These are phyloP conservation scores for Mrakia gelida DNA, from an alignment of 768 basidiomycete species.

Conservation along the genomic window DNA sequence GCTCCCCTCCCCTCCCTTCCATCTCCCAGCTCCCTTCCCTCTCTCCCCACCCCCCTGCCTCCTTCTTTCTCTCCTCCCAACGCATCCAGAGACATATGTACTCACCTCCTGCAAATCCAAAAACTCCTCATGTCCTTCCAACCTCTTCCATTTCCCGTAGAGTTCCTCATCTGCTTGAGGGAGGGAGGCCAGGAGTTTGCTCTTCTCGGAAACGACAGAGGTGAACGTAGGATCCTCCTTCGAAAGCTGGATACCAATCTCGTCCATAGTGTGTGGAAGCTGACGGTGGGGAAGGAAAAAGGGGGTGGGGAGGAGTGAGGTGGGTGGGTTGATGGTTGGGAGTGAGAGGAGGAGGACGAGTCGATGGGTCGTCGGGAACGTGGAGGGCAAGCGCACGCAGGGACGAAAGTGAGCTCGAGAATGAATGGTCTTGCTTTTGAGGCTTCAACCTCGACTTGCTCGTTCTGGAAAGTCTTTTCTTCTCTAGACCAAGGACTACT, in stretches of 20 bases:
- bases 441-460: too few species aligned
- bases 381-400: too few species aligned
- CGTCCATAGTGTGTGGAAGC: slow-evolving; percentile 58
- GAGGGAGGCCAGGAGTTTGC: slow-evolving; percentile 75
- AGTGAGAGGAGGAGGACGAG: neutral
- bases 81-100: neutral
- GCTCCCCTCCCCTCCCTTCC: neutral
- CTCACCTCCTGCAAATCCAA: slow-evolving; percentile 54
- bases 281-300: neutral
- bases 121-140: slow-evolving; percentile 90
- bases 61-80: neutral
- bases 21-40: neutral
- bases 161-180: slow-evolving; percentile 74
- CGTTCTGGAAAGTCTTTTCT: too few species aligned
- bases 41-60: neutral
- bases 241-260: slow-evolving; percentile 61
- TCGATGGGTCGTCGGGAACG: too few species aligned
- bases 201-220: slow-evolving; percentile 81
- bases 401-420: too few species aligned
- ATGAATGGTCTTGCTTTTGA: too few species aligned
- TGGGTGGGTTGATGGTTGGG: neutral
- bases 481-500: too few species aligned
- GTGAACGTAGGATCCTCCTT: slow-evolving; percentile 82
- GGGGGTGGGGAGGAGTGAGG: neutral
- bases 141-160: slow-evolving; percentile 95